Conservation (phyloP, 2,329 filamentous ascomycete genomes). For the Magnaporthales sp. region DNA sequence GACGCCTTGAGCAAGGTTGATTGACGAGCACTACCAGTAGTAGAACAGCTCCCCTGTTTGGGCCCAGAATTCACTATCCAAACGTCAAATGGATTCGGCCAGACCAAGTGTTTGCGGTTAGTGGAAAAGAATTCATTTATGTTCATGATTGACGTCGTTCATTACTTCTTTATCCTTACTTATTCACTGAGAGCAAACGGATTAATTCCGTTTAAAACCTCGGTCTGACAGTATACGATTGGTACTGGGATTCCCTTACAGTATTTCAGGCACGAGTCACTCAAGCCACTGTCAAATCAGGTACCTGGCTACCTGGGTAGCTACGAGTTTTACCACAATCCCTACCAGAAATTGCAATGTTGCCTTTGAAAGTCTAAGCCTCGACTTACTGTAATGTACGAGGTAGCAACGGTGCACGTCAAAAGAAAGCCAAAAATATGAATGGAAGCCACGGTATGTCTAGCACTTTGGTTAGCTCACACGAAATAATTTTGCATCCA, state of each 20-base stretch:
- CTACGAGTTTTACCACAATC: not conserved
- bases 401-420: not conserved
- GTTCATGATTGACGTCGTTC: not conserved
- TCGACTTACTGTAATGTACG: not conserved
- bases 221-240: not conserved
- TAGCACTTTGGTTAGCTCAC: not conserved
- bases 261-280: not conserved
- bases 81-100: not conserved
- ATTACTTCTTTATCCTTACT: not conserved
- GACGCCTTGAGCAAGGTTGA: not conserved
- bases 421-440: no score
- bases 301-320: no score
- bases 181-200: not conserved
- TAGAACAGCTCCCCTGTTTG: not conserved
- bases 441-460: no score
- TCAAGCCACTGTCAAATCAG: not conserved
- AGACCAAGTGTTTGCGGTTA: not conserved
- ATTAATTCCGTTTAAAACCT: not conserved
- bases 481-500: not conserved
- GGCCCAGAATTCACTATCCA: not conserved
- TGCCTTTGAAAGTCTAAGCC: not conserved
- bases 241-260: not conserved
- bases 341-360: not conserved
- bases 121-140: not conserved
- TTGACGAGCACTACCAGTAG: not conserved